phyloP scores from a whole-genome alignment of 371 early-diverging fungal species.

The Zychaea mexicana region DNA sequence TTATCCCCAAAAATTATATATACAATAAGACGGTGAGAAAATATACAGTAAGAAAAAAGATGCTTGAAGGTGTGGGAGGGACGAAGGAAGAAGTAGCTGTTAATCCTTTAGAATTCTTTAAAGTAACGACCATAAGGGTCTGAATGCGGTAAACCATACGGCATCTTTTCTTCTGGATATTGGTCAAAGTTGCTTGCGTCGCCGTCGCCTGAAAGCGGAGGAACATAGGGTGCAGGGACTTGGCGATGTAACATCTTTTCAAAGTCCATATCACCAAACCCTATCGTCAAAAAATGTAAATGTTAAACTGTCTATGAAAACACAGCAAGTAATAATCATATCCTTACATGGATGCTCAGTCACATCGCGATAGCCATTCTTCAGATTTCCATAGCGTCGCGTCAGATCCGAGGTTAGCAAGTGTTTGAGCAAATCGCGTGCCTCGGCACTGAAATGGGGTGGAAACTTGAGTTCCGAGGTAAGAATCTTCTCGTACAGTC shows the following conservation, averaged over 20 bases:
- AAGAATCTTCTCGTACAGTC: constrained; percentile 92
- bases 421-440: constrained; percentile 87
- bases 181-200: constrained; percentile 94
- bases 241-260: constrained; percentile 66
- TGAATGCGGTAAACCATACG: constrained; percentile 43
- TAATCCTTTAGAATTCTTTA: constrained; percentile 23
- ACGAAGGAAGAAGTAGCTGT: not conserved
- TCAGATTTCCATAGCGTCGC: constrained; percentile 89
- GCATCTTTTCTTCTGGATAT: constrained; percentile 79
- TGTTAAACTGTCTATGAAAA: not conserved
- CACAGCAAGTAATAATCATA: constrained; percentile 53
- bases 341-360: constrained; percentile 69
- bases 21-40: no score
- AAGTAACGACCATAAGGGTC: constrained; percentile 32
- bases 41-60: no score
- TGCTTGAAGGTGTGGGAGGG: no score
- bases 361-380: constrained; percentile 78
- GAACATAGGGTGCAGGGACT: constrained; percentile 87
- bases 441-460: constrained; percentile 76
- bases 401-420: constrained; percentile 85
- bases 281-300: not conserved
- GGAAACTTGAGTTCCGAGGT: constrained; percentile 85
- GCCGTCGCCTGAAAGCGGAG: constrained; percentile 76
- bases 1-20: no score
- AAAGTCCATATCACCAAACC: constrained; percentile 96